phyloP scores from a whole-genome alignment of 148 eudicot genomes.

The Rhododendron ferrugineum region DNA sequence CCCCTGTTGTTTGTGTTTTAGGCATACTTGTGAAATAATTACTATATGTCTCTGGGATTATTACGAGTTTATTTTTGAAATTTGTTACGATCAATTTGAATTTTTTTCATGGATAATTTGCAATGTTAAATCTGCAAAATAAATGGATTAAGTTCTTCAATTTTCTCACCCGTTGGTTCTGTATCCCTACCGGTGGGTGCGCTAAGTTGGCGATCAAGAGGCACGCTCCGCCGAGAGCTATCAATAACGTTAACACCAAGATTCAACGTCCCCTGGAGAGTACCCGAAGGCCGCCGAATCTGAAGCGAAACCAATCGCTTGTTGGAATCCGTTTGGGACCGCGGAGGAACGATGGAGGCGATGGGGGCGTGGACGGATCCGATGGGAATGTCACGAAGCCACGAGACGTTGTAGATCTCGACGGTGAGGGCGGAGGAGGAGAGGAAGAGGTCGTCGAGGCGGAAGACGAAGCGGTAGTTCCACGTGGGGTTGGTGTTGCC shows the following conservation, averaged over 20 bases:
- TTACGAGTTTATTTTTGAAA: no score
- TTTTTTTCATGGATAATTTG: no score
- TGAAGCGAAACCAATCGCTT: slow-evolving; percentile 1
- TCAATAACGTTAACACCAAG: slow-evolving; percentile 20
- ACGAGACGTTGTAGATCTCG: slow-evolving; percentile 32
- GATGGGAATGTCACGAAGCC: slow-evolving; percentile 34
- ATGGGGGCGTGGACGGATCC: slow-evolving; percentile 19
- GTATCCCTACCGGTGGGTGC: neutral
- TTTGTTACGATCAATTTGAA: no score
- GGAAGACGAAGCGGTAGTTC: slow-evolving; percentile 29
- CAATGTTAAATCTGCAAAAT: no score
- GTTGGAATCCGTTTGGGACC: neutral
- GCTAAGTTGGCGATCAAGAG: slow-evolving; percentile 2
- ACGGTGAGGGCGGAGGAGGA: slow-evolving; percentile 17
- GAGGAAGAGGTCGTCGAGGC: slow-evolving; percentile 23
- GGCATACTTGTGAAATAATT: no score
- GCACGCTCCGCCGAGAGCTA: neutral
- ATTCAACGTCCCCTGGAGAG: slow-evolving; percentile 22
- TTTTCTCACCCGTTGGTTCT: neutral
- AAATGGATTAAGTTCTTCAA: neutral
- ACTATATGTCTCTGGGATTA: no score
- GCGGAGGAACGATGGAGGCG: neutral
- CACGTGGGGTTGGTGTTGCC: slow-evolving; percentile 39
- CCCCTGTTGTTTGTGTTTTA: no score
- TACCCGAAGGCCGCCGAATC: slow-evolving; percentile 26